Conservation (phyloP, 805 yeast species). For the Candida qinlingensis region DNA sequence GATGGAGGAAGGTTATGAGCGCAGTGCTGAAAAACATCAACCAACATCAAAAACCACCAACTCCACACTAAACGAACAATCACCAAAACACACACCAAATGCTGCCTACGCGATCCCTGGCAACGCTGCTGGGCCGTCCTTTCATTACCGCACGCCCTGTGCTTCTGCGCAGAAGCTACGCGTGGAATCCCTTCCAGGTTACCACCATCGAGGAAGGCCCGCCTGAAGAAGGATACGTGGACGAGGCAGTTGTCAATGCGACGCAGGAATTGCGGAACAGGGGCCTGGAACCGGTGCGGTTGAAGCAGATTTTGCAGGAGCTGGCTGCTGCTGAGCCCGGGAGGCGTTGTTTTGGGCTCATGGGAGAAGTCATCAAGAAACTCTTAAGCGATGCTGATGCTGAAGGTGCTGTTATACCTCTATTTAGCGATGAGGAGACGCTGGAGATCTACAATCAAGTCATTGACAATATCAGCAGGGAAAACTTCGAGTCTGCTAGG, state of each 20-base stretch:
- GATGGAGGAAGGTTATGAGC: too few relatives aligned
- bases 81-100: too few relatives aligned
- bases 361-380: constrained; percentile 17
- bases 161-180: not conserved
- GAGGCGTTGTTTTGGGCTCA: constrained; percentile 4
- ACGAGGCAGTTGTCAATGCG: constrained; percentile 7
- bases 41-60: too few relatives aligned
- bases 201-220: constrained; percentile 1
- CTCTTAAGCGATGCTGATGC: constrained; percentile 6
- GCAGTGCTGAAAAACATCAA: too few relatives aligned
- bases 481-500: constrained; percentile 19
- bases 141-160: not conserved
- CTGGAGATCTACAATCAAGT: constrained; percentile 9
- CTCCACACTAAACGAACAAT: too few relatives aligned
- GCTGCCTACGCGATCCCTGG: too few relatives aligned
- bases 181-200: constrained; percentile 11
- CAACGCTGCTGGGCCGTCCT: too few relatives aligned
- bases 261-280: constrained; percentile 10
- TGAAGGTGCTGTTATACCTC: constrained; percentile 7
- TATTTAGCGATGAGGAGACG: constrained; percentile 5
- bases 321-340: not conserved
- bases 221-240: not conserved
- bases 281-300: not conserved
- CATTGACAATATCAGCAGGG: constrained; percentile 6
- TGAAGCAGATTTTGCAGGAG: constrained; percentile 3